Evolutionary conservation across 2,329 filamentous ascomycete genomes (phyloP), one percentile per base, ranked within the genome.

Genomic region (Ophiostoma novo-ulmi): DNA sequence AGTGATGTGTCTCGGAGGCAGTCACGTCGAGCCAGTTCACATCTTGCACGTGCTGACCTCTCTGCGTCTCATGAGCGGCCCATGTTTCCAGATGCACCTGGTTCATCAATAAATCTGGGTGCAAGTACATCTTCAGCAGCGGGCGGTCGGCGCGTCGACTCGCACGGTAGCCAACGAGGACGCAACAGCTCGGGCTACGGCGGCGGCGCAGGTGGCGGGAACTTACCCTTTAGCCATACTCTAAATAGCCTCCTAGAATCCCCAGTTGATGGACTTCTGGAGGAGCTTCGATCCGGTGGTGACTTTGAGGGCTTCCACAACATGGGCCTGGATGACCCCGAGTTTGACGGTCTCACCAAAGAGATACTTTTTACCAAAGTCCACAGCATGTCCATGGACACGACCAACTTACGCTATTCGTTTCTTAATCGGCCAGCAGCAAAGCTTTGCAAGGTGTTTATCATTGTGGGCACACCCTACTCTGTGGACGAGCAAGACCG

Each of bases 11-110:
- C 84, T 0, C 81, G 87, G 69, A 83, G 87, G 72, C 87, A 87
- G 73, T 90, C 88, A 22, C 88, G 95, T 63, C 88, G 95, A 68
- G 91, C 98, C 36, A 99, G 95, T 81, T 98, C 94, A 20, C 86
- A 97, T 80, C 84, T 97, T 69, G 94, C 94, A 20, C 86, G 94
- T 76, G 91, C 92, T 41, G 94, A 97, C 77, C 82, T 97, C 26
- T 94, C 92, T 0, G 90, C 92, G 11, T 95, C 90, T 20, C 91
- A 94, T 74, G 93, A 97, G 75, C 86, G 91, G 75, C 85, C 89
- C 0, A 86, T 89, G n/a, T 96, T 97, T 77, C 86, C 89, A 38
- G 93, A 97, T 67, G 86, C 85, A 78, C 80, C 78, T 74, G 83
- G 80, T 10, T 75, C 80, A 10, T 79, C 78, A 13, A 79, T 81